Percentiles rank a stretch among this genome's conserved stretches.
Evolutionary conservation across 768 basidiomycete species (phyloP).

Genomic region (Suillus hirtellus): DNA sequence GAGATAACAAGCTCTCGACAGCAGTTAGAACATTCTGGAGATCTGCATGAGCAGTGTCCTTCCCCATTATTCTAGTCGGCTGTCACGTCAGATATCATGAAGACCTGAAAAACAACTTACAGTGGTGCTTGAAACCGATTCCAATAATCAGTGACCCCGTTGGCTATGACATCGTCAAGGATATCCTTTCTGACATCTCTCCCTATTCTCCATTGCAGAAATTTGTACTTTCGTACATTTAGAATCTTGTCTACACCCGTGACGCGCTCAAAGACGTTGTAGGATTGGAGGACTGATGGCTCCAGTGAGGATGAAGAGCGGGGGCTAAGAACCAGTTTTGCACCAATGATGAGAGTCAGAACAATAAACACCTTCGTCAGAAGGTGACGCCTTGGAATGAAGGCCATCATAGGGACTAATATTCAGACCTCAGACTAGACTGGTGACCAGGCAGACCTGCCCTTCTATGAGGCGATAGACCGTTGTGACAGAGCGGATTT

Average conservation of each 20-base stretch:
- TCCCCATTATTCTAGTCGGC: conserved; percentile 62
- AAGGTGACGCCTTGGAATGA: conserved; percentile 30
- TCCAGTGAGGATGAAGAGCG: conserved; percentile 19
- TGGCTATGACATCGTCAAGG: conserved; percentile 68
- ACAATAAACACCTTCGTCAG: conserved; percentile 23
- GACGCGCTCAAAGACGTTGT: conserved; percentile 67
- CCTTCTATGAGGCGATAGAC: too few species aligned
- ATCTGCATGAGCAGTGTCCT: conserved; percentile 87
- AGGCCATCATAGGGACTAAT: conserved; percentile 24
- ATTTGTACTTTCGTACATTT: conserved; percentile 86
- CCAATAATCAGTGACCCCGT: conserved; percentile 90
- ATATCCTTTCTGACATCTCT: conserved; percentile 84
- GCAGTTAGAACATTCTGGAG: conserved; percentile 86
- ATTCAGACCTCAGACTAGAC: background rate
- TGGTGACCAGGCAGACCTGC: too few species aligned
- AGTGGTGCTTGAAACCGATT: conserved; percentile 89
- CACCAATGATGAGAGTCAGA: conserved; percentile 24
- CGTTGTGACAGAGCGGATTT: too few species aligned
- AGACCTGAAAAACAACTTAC: conserved; percentile 44
- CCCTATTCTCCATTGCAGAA: conserved; percentile 86
- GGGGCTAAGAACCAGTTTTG: conserved; percentile 19
- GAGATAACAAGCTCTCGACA: conserved; percentile 90
- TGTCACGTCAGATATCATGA: background rate
- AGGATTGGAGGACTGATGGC: conserved; percentile 43
- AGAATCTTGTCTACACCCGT: conserved; percentile 71